Percentiles rank a stretch among this genome's conserved stretches.
Conservation (phyloP, 768 basidiomycete species). For the Dendrothele bispora region DNA sequence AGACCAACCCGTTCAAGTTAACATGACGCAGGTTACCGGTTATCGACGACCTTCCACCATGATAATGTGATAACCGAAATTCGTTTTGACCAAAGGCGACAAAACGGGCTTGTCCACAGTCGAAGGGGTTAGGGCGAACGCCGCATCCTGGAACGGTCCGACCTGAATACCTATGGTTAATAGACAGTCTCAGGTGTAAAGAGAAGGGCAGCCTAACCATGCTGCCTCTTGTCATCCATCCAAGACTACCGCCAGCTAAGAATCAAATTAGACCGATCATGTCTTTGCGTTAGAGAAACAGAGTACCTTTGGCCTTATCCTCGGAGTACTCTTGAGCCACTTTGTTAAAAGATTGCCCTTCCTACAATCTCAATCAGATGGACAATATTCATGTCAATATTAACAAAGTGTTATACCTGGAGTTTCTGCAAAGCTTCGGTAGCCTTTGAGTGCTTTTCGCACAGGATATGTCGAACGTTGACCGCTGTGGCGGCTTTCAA, state of each 20-base stretch:
- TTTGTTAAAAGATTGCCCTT: slow-evolving; percentile 82
- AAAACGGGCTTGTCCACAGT: slow-evolving; percentile 75
- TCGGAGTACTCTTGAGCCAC: slow-evolving; percentile 90
- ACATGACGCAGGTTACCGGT: too few relatives aligned
- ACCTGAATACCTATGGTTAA: slow-evolving; percentile 4
- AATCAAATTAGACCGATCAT: background rate
- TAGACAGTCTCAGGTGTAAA: background rate
- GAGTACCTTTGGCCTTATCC: slow-evolving; percentile 82
- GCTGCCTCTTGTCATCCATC: slow-evolving; percentile 84
- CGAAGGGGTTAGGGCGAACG: slow-evolving; percentile 78
- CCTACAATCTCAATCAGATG: slow-evolving; percentile 32
- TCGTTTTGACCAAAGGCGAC: slow-evolving; percentile 78
- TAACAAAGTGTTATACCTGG: slow-evolving; percentile 46
- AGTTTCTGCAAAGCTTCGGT: slow-evolving; percentile 78
- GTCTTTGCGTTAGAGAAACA: slow-evolving; percentile 3
- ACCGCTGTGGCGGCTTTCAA: slow-evolving; percentile 80
- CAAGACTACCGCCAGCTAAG: slow-evolving; percentile 79
- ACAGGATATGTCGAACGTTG: slow-evolving; percentile 86
- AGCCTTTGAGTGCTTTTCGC: slow-evolving; percentile 84
- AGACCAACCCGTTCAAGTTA: too few relatives aligned
- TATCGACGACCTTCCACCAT: slow-evolving; percentile 85
- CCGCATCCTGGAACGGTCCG: slow-evolving; percentile 87
- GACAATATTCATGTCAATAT: background rate
- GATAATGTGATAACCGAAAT: slow-evolving; percentile 86
- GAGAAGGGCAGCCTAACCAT: slow-evolving; percentile 55